These are phyloP conservation scores for Graphiopsis chlorocephala DNA, from an alignment of 2,329 filamentous ascomycete genomes.

Conservation along the genomic window DNA sequence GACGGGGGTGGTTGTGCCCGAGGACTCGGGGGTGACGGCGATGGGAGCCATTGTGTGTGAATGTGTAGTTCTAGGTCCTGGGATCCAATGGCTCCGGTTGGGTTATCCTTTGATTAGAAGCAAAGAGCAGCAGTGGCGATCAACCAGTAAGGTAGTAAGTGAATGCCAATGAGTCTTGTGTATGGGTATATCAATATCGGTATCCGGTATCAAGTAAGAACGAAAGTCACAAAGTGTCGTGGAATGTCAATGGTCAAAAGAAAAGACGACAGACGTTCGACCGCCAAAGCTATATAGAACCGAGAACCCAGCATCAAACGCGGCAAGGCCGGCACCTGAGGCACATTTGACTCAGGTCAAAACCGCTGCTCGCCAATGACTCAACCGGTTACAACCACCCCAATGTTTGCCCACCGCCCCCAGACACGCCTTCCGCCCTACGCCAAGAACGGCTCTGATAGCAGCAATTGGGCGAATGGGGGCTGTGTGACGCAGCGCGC, in stretches of 20 bases:
- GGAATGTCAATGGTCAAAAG: neutral
- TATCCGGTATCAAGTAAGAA: neutral
- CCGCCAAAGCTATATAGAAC: neutral
- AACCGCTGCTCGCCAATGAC: neutral
- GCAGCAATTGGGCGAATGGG: constrained; percentile 2
- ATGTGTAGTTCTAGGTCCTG: neutral
- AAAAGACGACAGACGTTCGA: neutral
- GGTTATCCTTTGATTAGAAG: neutral
- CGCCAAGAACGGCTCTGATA: neutral
- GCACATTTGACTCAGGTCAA: neutral
- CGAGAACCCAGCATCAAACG: neutral
- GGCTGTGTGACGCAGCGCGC: constrained; percentile 1
- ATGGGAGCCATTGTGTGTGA: constrained; percentile 31
- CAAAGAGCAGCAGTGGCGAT: neutral
- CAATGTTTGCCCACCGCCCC: neutral
- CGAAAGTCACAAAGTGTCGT: neutral
- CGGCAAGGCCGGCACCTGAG: constrained; percentile 4
- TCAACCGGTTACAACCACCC: too few relatives aligned
- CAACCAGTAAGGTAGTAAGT: neutral
- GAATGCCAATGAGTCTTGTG: neutral
- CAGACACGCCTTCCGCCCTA: neutral
- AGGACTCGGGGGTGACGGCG: constrained; percentile 34
- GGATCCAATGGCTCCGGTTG: neutral
- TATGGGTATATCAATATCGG: neutral
- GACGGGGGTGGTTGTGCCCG: constrained; percentile 37